These are phyloP conservation scores for Daldinia eschscholtzii DNA, from an alignment of 2,329 filamentous ascomycete species.

Conservation along the genomic window DNA sequence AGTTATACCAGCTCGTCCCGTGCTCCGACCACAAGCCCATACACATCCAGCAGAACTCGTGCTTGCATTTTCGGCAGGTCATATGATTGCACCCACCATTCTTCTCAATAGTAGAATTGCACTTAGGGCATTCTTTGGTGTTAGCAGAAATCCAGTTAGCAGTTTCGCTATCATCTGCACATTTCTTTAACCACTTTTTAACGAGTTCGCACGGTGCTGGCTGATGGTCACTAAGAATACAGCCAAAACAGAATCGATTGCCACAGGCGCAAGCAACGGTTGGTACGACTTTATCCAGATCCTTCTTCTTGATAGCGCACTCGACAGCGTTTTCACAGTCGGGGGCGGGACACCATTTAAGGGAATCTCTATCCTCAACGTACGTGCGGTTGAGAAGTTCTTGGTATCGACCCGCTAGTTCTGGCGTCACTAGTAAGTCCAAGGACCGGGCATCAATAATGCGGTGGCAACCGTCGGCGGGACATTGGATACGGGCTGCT, in stretches of 20 bases:
- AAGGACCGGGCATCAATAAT: slow-evolving; percentile 93
- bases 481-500: slow-evolving; percentile 93
- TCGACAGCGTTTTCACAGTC: slow-evolving; percentile 95
- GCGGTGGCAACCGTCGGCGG: slow-evolving; percentile 85
- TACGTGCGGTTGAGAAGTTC: slow-evolving; percentile 92
- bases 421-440: slow-evolving; percentile 75
- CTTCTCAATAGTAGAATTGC: slow-evolving; percentile 97
- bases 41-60: slow-evolving; percentile 94
- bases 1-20: slow-evolving; percentile 99
- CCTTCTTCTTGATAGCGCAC: slow-evolving; percentile 87
- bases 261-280: slow-evolving; percentile 89
- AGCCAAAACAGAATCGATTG: slow-evolving; percentile 95
- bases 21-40: slow-evolving; percentile 99
- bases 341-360: slow-evolving; percentile 99
- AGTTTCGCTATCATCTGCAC: slow-evolving; percentile 96
- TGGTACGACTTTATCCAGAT: slow-evolving; percentile 86
- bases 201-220: slow-evolving; percentile 92
- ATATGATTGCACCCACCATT: slow-evolving; percentile 69
- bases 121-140: slow-evolving; percentile 97
- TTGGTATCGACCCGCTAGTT: slow-evolving; percentile 76
- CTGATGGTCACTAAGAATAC: slow-evolving; percentile 89
- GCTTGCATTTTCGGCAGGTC: slow-evolving; percentile 55
- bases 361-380: slow-evolving; percentile 93
- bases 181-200: slow-evolving; percentile 97
- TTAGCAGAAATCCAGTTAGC: slow-evolving; percentile 99